phyloP scores from a whole-genome alignment of 2,329 filamentous ascomycete genomes.

The Xylariaceae sp. region DNA sequence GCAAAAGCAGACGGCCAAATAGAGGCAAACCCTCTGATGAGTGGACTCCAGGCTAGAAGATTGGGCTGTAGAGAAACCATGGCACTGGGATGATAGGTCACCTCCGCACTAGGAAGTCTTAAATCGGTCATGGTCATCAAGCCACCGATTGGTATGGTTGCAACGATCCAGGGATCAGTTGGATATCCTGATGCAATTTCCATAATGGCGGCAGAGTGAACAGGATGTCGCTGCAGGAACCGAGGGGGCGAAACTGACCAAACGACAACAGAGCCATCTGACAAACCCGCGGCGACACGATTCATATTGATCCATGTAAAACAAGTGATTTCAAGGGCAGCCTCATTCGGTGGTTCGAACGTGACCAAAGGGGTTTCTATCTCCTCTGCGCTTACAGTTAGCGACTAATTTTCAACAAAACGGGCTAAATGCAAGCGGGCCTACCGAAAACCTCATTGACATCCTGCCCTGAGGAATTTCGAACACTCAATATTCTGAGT shows the following conservation, averaged over 20 bases:
- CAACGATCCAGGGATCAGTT: conserved; percentile 54
- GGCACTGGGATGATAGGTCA: conserved; percentile 51
- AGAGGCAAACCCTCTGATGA: conserved; percentile 54
- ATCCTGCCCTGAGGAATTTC: conserved; percentile 26
- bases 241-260: conserved; percentile 54
- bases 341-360: conserved; percentile 46
- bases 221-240: conserved; percentile 49
- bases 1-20: conserved; percentile 52
- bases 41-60: conserved; percentile 53
- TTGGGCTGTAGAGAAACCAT: conserved; percentile 52
- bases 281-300: conserved; percentile 53
- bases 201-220: conserved; percentile 54
- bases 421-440: conserved; percentile 11
- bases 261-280: conserved; percentile 54
- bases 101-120: conserved; percentile 49
- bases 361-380: conserved; percentile 43
- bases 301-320: conserved; percentile 57
- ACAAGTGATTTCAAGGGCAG: conserved; percentile 47
- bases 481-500: conserved; percentile 47
- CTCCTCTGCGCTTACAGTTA: conserved; percentile 39
- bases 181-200: conserved; percentile 57
- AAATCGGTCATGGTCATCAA: conserved; percentile 53
- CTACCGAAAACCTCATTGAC: conserved; percentile 39
- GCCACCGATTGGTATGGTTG: conserved; percentile 54
- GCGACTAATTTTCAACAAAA: conserved; percentile 8